Base-by-base conservation (phyloP, 2,329 filamentous ascomycete species). In the Dichotomopilus funicola region DNA sequence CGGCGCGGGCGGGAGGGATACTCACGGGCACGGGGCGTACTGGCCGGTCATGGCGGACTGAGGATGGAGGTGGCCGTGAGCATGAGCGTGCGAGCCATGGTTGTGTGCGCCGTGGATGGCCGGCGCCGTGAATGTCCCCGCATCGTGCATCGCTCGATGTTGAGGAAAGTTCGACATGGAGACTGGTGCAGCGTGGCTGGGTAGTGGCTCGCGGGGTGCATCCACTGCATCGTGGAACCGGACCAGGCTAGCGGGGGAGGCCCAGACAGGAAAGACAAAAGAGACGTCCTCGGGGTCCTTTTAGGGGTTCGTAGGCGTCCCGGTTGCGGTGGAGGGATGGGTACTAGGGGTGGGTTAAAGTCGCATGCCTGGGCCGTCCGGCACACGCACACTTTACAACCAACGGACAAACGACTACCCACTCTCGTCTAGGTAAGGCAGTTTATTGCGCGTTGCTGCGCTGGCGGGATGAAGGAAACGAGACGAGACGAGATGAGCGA, bases 211-310 rank as follows among this genome's bases (percentile, higher is more conserved):
- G 52, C 62, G 48, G 57, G 57, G 61, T 63, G 58, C 61, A 60
- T 63, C 58, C 57, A 61, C 59, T 59, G 61, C 61, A 65, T 65
- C 61, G 61, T 65, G 63, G 59, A 64, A 63, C 62, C 63, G 56
- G 57, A 61, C 62, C 61, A 62, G 57, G 49, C 56, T 56, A 61
- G 59, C 40, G 58, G 59, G 58, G 56, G 53, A 56, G 51, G 56
- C 57, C 59, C 57, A 59, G 61, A 59, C 47, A 61, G 53, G 53
- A 57, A 61, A 62, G 54, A 45, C 53, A 58, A 27, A 27, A 27
- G 41, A 51, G 59, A 54, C 37, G 52, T 52, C 53, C 44, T 55
- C 60, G 49, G 58, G 58, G 53, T 57, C 57, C 58, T 61, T 61
- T 62, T 62, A 62, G 60, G 60, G 57, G 53, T 54, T 57, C 44